A percentile compares a stretch with the other conserved stretches of the same genome.
phyloP scores from a whole-genome alignment of 495 filamentous ascomycete species.

The Corynascus novoguineensis region DNA sequence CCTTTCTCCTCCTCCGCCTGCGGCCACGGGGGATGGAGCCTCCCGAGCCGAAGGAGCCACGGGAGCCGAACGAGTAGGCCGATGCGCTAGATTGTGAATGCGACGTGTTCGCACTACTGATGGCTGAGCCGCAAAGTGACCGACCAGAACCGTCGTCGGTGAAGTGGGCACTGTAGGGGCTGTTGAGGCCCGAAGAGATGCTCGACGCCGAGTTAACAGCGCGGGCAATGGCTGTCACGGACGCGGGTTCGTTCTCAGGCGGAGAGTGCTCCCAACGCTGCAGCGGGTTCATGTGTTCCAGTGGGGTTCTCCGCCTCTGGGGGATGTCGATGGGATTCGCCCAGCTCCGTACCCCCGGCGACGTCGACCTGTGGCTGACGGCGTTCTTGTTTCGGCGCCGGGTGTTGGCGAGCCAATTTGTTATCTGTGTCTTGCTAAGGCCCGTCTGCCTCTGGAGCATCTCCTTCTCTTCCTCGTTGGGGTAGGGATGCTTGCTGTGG shows the following conservation, averaged over 20 bases:
- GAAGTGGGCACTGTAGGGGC: constrained; percentile 48
- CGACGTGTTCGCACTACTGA: constrained; percentile 66
- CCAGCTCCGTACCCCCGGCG: constrained; percentile 49
- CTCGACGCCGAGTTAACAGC: constrained; percentile 58
- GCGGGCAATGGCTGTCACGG: constrained; percentile 69
- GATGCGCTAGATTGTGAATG: constrained; percentile 64
- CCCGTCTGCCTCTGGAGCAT: constrained; percentile 65
- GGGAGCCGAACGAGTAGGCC: constrained; percentile 63
- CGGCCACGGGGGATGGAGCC: constrained; percentile 54
- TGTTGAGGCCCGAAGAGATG: constrained; percentile 48
- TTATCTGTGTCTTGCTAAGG: constrained; percentile 68
- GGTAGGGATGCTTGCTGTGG: constrained; percentile 73
- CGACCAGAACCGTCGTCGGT: constrained; percentile 63
- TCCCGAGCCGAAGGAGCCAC: constrained; percentile 62
- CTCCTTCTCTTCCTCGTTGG: constrained; percentile 74
- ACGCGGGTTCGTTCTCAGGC: constrained; percentile 80
- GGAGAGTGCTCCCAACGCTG: constrained; percentile 84
- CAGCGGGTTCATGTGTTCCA: constrained; percentile 69
- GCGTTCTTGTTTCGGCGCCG: constrained; percentile 67
- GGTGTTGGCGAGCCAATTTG: constrained; percentile 84
- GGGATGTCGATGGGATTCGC: constrained; percentile 66
- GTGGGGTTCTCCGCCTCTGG: constrained; percentile 39
- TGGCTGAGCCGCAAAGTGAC: constrained; percentile 65
- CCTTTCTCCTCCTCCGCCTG: constrained; percentile 60
- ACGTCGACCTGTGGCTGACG: constrained; percentile 49